Evolutionary conservation across 352 stramenopile species (phyloP), one percentile per base, ranked within the genome.

Genomic region (Globisporangium cederbergense): DNA sequence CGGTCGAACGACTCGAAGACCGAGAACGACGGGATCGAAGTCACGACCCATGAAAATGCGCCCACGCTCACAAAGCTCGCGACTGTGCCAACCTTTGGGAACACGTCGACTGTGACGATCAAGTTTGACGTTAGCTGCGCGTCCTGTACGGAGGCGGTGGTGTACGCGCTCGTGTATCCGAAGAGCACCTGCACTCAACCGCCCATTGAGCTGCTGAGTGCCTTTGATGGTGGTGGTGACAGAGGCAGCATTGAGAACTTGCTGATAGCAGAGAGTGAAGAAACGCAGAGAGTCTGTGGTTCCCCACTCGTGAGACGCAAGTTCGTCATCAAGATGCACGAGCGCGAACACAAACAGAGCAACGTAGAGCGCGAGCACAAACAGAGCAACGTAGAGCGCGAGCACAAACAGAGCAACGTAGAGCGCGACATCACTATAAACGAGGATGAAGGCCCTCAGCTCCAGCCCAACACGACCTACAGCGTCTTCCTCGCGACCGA

Each of bases 61-160:
- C 84, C 86, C 40, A 57, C 59, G 4, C 61, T 95, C 9, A 69
- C 54, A 2, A 71, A 74, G 45, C 77, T 78, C 16, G 71, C 79
- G 53, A 78, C 74, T 0, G 50, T 56, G 1, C 78, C 86, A 22
- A 87, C 79, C 1, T 86, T 80, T 42, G 83, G 79, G 11, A 80
- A 81, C 46, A 89, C 78, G 13, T 75, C 72, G 13, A 65, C 65
- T 18, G 58, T 93, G 40, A 86, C 78, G 0, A 70, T 90, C 4
- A 85, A 73, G 40, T 74, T 91, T 28, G 79, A 91, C 38, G 47
- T 92, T 4, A 60, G 62, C 1, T 92, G 86, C 36, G 61, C 76
- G 8, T 75, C 77, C 2, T 90, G 80, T 28, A 72, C 58, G 45
- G 46, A 75, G 38, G 77, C 76, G 16, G 74, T 89, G 4, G 72